phyloP scores from a whole-genome alignment of 805 yeast species.

The Lipomyces lipofer region DNA sequence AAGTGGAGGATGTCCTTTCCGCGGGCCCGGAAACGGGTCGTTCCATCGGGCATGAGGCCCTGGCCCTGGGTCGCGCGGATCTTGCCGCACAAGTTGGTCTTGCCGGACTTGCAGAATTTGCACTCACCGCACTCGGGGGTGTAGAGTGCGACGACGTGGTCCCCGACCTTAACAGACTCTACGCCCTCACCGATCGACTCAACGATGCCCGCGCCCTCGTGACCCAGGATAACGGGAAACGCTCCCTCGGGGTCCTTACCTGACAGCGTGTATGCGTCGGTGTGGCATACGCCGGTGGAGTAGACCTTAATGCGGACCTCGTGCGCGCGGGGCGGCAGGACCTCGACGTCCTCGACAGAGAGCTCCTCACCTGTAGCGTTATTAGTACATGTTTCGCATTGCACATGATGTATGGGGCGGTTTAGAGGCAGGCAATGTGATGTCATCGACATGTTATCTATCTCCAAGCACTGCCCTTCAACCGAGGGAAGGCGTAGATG shows the following conservation, averaged over 20 bases:
- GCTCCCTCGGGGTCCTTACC: conserved; percentile 97
- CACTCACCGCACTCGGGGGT: conserved; percentile 97
- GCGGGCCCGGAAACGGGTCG: conserved; percentile 76
- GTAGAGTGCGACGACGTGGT: conserved; percentile 88
- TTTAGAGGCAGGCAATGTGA: too few relatives aligned
- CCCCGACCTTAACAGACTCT: conserved; percentile 85
- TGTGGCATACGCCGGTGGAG: conserved; percentile 96
- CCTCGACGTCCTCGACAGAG: conserved; percentile 82
- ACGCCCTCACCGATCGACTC: conserved; percentile 96
- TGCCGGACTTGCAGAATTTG: conserved; percentile 90
- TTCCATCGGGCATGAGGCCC: conserved; percentile 99
- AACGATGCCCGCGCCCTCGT: conserved; percentile 97
- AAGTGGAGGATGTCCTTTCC: conserved; percentile 87
- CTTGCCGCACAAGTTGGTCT: conserved; percentile 94
- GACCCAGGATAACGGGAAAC: conserved; percentile 90
- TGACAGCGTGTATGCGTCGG: conserved; percentile 94
- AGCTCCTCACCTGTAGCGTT: conserved; percentile 50
- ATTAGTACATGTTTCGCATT: too few relatives aligned
- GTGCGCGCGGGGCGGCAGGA: conserved; percentile 92
- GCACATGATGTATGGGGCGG: too few relatives aligned
- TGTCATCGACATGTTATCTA: too few relatives aligned
- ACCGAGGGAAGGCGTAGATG: too few relatives aligned
- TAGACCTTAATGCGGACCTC: conserved; percentile 90
- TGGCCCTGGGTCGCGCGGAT: conserved; percentile 97
- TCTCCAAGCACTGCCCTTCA: too few relatives aligned